phyloP scores from a whole-genome alignment of 768 basidiomycete species.

The Mycena pura region DNA sequence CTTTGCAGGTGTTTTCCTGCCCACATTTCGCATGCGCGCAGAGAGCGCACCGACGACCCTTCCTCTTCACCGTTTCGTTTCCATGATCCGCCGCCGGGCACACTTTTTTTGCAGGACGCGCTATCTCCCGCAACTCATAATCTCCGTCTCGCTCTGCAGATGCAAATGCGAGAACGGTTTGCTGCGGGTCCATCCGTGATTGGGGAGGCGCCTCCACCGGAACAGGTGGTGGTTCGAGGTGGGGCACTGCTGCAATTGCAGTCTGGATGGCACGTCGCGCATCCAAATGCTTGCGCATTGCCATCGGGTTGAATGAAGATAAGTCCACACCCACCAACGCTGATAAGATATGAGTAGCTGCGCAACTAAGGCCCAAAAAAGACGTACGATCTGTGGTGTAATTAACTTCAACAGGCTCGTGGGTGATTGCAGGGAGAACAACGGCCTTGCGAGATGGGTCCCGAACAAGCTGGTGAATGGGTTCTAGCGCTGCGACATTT shows the following conservation, averaged over 20 bases:
- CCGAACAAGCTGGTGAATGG: not conserved
- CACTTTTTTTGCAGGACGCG: not conserved
- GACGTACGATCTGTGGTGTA: constrained; percentile 2
- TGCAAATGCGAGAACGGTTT: not conserved
- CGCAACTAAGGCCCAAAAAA: not conserved
- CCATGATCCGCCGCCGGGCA: not conserved
- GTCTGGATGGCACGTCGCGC: not conserved
- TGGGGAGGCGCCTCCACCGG: not conserved
- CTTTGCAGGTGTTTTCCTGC: not conserved
- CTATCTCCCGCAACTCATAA: not conserved
- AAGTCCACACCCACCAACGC: not conserved
- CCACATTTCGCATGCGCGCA: constrained; percentile 6
- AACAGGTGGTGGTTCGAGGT: not conserved
- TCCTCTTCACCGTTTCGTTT: not conserved
- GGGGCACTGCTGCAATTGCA: not conserved
- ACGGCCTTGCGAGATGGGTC: constrained; percentile 4
- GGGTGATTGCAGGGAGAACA: constrained; percentile 7
- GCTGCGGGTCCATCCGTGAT: not conserved
- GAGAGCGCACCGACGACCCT: constrained; percentile 1
- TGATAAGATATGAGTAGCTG: not conserved
- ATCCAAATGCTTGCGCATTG: not conserved
- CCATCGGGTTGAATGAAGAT: constrained; percentile 5
- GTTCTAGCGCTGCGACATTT: not conserved
- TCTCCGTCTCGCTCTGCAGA: not conserved
- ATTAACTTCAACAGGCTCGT: constrained; percentile 1